Conservation (phyloP, 768 basidiomycete genomes). For the Suillus ampliporus region DNA sequence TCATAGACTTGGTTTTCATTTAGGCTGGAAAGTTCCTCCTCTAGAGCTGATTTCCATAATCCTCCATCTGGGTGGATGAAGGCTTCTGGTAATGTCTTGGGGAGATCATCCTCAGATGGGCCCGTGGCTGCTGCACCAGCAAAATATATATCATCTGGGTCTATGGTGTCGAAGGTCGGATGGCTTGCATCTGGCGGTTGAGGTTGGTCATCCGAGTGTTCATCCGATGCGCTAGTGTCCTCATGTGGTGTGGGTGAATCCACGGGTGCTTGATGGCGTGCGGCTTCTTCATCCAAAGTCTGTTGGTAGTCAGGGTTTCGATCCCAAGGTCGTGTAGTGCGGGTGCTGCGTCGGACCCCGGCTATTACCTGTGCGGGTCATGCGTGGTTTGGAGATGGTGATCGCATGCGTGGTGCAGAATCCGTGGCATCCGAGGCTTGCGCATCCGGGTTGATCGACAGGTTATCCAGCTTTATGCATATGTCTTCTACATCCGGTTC, state of each 20-base stretch:
- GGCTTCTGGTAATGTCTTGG: constrained; percentile 6
- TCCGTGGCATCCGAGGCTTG: neutral
- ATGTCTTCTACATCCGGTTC: neutral
- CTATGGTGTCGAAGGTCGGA: neutral
- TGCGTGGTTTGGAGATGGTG: neutral
- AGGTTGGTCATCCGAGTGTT: neutral
- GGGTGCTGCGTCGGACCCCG: neutral
- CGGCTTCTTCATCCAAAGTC: neutral
- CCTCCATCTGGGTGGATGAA: constrained; percentile 1
- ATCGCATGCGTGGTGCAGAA: neutral
- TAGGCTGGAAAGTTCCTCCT: constrained; percentile 9
- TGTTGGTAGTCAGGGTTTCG: neutral
- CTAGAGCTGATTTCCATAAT: constrained; percentile 1
- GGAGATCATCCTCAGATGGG: neutral
- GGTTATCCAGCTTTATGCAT: neutral
- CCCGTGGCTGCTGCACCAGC: constrained; percentile 6
- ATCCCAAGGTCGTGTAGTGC: neutral
- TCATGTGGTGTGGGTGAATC: too few species aligned
- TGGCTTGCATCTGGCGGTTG: neutral
- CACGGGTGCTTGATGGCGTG: neutral
- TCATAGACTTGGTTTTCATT: constrained; percentile 14
- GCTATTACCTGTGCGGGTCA: neutral
- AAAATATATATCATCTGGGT: neutral
- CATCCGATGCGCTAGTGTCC: too few species aligned
- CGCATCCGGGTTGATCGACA: neutral